phyloP scores from a whole-genome alignment of 768 basidiomycete genomes.

The Chlorophyllum brunneum region DNA sequence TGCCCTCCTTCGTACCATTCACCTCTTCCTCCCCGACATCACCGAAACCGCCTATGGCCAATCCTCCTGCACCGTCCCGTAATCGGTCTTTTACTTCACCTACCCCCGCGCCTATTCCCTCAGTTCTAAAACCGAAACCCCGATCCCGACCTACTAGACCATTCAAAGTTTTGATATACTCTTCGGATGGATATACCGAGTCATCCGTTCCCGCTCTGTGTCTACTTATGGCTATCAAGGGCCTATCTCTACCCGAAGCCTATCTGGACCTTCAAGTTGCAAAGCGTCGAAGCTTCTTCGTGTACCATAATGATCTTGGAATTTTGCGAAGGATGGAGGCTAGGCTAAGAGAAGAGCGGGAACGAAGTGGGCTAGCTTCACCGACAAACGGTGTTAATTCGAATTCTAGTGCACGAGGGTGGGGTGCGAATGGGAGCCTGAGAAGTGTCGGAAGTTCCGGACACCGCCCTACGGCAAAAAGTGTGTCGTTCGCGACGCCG shows the following conservation, averaged over 20 bases:
- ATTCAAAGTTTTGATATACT: conserved; percentile 75
- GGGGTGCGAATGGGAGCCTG: conserved; percentile 15
- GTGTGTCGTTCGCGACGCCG: conserved; percentile 42
- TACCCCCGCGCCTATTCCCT: conserved; percentile 20
- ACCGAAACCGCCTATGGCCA: conserved; percentile 16
- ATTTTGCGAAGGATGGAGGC: conserved; percentile 69
- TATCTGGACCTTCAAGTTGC: conserved; percentile 87
- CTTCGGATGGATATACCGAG: conserved; percentile 90
- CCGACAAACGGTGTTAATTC: conserved; percentile 15
- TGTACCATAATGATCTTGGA: conserved; percentile 79
- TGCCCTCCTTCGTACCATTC: conserved; percentile 36
- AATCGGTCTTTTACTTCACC: conserved; percentile 32
- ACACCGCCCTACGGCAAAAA: conserved; percentile 43
- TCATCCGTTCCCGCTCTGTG: conserved; percentile 83
- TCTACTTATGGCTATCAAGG: conserved; percentile 76
- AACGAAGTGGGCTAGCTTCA: conserved; percentile 17
- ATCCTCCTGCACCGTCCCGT: conserved; percentile 19
- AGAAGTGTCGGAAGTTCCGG: conserved; percentile 16
- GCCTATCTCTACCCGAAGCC: conserved; percentile 76
- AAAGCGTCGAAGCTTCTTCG: conserved; percentile 84
- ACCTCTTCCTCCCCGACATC: conserved; percentile 19
- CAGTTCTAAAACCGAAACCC: conserved; percentile 19
- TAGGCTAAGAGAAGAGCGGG: conserved; percentile 38
- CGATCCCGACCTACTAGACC: conserved; percentile 47
- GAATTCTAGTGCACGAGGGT: not conserved